phyloP scores from a whole-genome alignment of 768 basidiomycete species.

The Crepidotus variabilis region DNA sequence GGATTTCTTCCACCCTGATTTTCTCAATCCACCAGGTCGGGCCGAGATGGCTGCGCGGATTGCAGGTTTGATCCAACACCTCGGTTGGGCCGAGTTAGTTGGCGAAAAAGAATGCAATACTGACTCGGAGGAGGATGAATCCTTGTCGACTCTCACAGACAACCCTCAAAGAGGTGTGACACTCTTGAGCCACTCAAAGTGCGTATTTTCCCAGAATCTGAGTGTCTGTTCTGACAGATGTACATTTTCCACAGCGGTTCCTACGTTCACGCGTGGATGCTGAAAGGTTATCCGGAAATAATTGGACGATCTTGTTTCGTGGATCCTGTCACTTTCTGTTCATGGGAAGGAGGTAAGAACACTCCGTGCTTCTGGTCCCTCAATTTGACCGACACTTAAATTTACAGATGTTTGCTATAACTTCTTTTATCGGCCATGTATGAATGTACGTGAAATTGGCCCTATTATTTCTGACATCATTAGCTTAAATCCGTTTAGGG shows the following conservation, averaged over 20 bases:
- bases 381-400: background rate
- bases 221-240: conserved; percentile 3
- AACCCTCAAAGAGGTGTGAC: conserved; percentile 54
- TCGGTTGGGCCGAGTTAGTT: conserved; percentile 57
- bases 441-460: conserved; percentile 43
- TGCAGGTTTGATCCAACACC: conserved; percentile 48
- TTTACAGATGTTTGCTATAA: conserved; percentile 84
- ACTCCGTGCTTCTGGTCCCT: conserved; percentile 18
- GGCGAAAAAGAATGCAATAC: conserved; percentile 15
- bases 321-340: conserved; percentile 87
- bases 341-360: conserved; percentile 83
- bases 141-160: conserved; percentile 13
- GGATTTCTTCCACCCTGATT: conserved; percentile 73
- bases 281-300: conserved; percentile 73
- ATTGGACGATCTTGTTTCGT: conserved; percentile 80
- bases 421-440: conserved; percentile 74
- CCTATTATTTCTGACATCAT: background rate
- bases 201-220: conserved; percentile 16
- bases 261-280: conserved; percentile 84
- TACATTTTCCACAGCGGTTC: conserved; percentile 49
- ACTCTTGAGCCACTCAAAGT: conserved; percentile 89
- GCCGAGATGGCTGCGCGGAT: conserved; percentile 55
- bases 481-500: conserved; percentile 40
- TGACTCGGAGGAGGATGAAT: conserved; percentile 24
- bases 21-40: conserved; percentile 67